Percentiles rank a stretch among this genome's conserved stretches.
phyloP scores from a whole-genome alignment of 2,329 filamentous ascomycete species.

The Cadophora sp. region DNA sequence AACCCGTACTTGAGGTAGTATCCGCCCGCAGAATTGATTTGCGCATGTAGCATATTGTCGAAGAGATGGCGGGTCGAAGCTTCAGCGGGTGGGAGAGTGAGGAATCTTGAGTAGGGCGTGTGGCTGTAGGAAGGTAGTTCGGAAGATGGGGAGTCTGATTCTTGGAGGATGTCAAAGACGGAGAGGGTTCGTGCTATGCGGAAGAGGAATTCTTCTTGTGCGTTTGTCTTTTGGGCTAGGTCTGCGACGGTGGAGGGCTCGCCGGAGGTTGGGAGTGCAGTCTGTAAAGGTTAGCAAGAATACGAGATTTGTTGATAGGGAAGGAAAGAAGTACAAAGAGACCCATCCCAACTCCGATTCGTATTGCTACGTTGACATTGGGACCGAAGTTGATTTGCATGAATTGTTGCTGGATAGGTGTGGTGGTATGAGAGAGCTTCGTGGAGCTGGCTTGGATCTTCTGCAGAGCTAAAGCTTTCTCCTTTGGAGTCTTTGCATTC shows the following conservation, averaged over 20 bases:
- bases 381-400: slow-evolving; percentile 25
- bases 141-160: background rate
- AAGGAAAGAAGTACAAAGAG: slow-evolving; percentile 14
- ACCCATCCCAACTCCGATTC: slow-evolving; percentile 27
- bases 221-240: slow-evolving; percentile 9
- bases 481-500: slow-evolving; percentile 7
- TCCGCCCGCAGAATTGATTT: slow-evolving; percentile 15
- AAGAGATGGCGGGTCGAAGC: slow-evolving; percentile 22
- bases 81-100: slow-evolving; percentile 21
- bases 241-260: background rate
- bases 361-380: slow-evolving; percentile 25
- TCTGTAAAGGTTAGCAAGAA: background rate
- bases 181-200: slow-evolving; percentile 23
- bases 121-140: slow-evolving; percentile 17
- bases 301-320: too few relatives aligned
- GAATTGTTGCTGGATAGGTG: slow-evolving; percentile 23
- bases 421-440: slow-evolving; percentile 22
- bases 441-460: slow-evolving; percentile 25
- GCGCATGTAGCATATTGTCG: slow-evolving; percentile 27
- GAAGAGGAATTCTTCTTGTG: slow-evolving; percentile 25
- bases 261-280: slow-evolving; percentile 17
- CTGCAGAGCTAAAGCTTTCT: slow-evolving; percentile 23
- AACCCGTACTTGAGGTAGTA: slow-evolving; percentile 27
- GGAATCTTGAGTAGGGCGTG: slow-evolving; percentile 21
- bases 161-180: slow-evolving; percentile 24